phyloP scores from a whole-genome alignment of 2,329 filamentous ascomycete genomes.

The Simplicillium sp. region DNA sequence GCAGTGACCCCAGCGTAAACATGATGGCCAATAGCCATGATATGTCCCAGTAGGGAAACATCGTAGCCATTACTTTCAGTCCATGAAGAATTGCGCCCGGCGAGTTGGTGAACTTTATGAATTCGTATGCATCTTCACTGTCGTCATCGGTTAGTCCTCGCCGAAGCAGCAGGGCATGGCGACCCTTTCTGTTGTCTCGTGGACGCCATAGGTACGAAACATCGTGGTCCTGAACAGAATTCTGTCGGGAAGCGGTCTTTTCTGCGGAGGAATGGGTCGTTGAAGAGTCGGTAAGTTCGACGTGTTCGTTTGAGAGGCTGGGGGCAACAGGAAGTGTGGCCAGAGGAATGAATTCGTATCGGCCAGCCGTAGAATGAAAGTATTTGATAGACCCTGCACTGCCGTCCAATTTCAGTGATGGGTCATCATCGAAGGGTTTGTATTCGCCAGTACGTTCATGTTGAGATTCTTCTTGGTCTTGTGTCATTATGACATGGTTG shows the following conservation, averaged over 20 bases:
- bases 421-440: background rate
- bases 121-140: background rate
- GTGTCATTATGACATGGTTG: too few species aligned
- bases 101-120: constrained; percentile 1
- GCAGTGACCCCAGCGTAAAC: constrained; percentile 1
- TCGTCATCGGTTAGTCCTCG: background rate
- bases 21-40: constrained; percentile 5
- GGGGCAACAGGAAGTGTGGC: background rate
- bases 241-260: background rate
- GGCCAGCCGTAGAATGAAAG: background rate
- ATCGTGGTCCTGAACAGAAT: background rate
- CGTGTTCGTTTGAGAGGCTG: background rate
- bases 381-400: background rate
- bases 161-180: constrained; percentile 1
- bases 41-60: constrained; percentile 3
- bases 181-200: constrained; percentile 6
- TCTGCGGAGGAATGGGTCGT: background rate
- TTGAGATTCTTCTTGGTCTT: too few species aligned
- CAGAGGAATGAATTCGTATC: background rate
- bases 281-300: background rate
- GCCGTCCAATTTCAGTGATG: background rate
- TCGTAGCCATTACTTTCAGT: background rate
- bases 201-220: constrained; percentile 3
- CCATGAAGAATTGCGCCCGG: background rate
- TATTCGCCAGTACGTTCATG: background rate